phyloP scores from a whole-genome alignment of 1,284 basidiomycete species.

The Cryptococcus amylolentus region DNA sequence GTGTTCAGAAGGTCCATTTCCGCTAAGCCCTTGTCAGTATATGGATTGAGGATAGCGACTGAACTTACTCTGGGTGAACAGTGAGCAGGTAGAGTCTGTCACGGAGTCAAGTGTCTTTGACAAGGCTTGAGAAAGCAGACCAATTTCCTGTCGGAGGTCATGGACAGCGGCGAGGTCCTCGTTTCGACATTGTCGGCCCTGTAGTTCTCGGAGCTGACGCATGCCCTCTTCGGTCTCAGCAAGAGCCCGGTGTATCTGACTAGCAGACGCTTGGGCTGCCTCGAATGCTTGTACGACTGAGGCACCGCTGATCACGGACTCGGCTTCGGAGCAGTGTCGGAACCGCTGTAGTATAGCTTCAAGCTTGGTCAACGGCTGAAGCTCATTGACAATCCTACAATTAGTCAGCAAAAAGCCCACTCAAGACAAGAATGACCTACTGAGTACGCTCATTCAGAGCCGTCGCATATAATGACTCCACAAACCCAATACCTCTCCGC shows the following conservation, averaged over 20 bases:
- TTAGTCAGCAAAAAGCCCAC: neutral
- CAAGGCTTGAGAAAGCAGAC: constrained; percentile 19
- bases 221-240: constrained; percentile 34
- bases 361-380: constrained; percentile 8
- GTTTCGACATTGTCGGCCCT: constrained; percentile 18
- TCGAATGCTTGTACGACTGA: constrained; percentile 13
- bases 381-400: constrained; percentile 6
- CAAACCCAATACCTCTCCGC: constrained; percentile 69
- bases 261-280: constrained; percentile 17
- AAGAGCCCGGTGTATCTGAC: constrained; percentile 26
- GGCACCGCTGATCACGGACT: constrained; percentile 22
- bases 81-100: constrained; percentile 17
- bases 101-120: constrained; percentile 18
- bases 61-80: constrained; percentile 29
- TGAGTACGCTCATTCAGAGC: constrained; percentile 55
- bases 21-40: constrained; percentile 9
- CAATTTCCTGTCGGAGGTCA: constrained; percentile 26
- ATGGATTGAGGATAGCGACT: neutral
- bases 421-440: constrained; percentile 42
- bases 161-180: constrained; percentile 26
- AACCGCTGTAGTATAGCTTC: constrained; percentile 9
- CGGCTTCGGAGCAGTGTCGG: constrained; percentile 19
- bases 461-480: constrained; percentile 72
- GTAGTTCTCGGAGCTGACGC: constrained; percentile 33
- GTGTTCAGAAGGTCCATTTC: constrained; percentile 19